Base-by-base conservation (phyloP, 331 rosid species). In the Prunus yedoensis region DNA sequence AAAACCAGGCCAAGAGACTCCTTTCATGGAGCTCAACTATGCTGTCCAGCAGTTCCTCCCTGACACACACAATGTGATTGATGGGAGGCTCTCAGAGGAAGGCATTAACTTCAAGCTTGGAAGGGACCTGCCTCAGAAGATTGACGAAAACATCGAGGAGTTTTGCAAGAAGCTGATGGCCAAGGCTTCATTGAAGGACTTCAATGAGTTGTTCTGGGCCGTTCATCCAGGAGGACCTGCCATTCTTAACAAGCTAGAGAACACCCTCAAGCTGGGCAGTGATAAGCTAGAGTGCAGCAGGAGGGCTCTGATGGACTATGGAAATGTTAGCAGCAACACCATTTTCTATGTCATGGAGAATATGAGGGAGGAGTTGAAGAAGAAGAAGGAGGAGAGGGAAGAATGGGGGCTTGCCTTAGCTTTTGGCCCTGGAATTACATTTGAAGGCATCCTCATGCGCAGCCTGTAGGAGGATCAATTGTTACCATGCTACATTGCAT, bases 341-440 rank as follows among this genome's bases (percentile, higher is more conserved):
- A 89, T 95, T 41, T 92, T 92, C 52, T 95, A 95, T 75, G 97
- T 92, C 14, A 86, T 92, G 78, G 97, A 92, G 78, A 85, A 88
- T 35, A 92, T 92, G 97, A 89, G 88, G 65, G 99, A 92, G 60
- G 72, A 79, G 75, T 70, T 90, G 74, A 83, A 80, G 75, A 81
- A 80, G 57, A 83, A 80, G 69, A 83, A 69, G 76, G 77, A 73
- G 56, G 90, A 85, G 3, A 78, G 79, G 0, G 91, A 95, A 81
- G 98, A 95, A 83, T 95, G 99, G 98, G 96, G 99, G 0, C 82
- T 92, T 71, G 98, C 89, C n/a, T 79, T 95, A 73, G 99, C 99
- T 2, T 95, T 95, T 83, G 98, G 99, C 72, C 98, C 98, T 0
- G 97, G 99, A 41, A 91, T 95, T 57, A 92, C 99, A 25, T 95